Base-by-base conservation (phyloP, 1,284 basidiomycete species). In the Stygiomarasmius scandens region DNA sequence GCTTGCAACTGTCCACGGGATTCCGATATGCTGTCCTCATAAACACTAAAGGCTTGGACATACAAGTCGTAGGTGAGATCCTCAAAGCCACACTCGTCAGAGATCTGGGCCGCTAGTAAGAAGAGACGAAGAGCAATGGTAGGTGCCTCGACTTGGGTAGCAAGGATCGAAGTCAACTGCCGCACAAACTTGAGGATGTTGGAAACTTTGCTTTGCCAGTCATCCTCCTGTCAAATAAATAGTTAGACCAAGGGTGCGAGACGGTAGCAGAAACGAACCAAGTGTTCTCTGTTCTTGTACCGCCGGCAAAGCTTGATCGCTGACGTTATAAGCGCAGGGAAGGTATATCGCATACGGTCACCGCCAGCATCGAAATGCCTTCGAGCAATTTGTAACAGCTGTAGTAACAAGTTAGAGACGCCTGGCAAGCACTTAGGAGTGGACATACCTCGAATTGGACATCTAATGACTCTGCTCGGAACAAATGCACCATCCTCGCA, bases 31-130 rank as follows among this genome's bases (percentile, higher is more conserved):
- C 85, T 90, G 69, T 98, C 96, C 71, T 98, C 95, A 74, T 97
- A 97, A 11, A 97, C 93, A 27, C 90, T 93, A 70, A 97, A 96
- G 0, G 95, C 94, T 70, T 96, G 93, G 8, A 97, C 95, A 68
- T 95, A 96, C 65, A 97, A 88, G 71, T 98, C 95, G 71, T 97
- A 98, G 23, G 93, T 88, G 57, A 97, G 84, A 68, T 97, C 94
- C 71, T 96, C 94, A 61, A 97, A 93, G 16, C 89, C 93, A 59
- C 93, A 93, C 68, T 95, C 93, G 68, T 96, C 95, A 0, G 94
- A 85, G 20, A 96, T 89, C 71, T 96, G 94, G 0, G 95, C 93
- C 0, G 95, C 89, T 55, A 97, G 87, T n/a, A 98, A 86, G 83
- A 95, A 97, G 0, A 98, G 81, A 0, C 95, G 89, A 5, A 97